A percentile compares a stretch with the other conserved stretches of the same genome.
These are phyloP conservation scores for Centrapalus pauciflorus DNA, from an alignment of 129 eudicot genomes.

Conservation along the genomic window DNA sequence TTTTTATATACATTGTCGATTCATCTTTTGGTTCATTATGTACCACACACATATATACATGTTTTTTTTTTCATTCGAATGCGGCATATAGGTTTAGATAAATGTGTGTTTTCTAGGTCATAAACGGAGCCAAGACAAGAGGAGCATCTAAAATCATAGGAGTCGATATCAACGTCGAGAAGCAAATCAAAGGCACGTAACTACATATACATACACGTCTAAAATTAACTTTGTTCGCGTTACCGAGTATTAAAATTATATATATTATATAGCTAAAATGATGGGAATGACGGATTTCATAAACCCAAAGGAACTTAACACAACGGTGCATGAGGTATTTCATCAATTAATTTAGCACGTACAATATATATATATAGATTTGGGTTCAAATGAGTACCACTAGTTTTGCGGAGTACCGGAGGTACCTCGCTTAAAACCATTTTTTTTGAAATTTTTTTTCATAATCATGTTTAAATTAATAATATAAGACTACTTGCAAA, in stretches of 20 bases:
- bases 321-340: slow-evolving; percentile 61
- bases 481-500: too few relatives aligned
- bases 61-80: not conserved
- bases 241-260: too few relatives aligned
- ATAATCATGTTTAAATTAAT: too few relatives aligned
- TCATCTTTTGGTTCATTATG: not conserved
- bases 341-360: too few relatives aligned
- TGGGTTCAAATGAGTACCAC: too few relatives aligned
- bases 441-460: too few relatives aligned
- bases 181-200: slow-evolving; percentile 27
- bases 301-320: slow-evolving; percentile 43
- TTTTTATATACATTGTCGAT: not conserved
- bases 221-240: too few relatives aligned
- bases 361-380: too few relatives aligned
- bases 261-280: slow-evolving; percentile 44
- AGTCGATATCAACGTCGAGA: slow-evolving; percentile 57
- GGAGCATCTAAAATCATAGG: slow-evolving; percentile 76
- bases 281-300: slow-evolving; percentile 63
- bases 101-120: slow-evolving; percentile 34
- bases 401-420: too few relatives aligned
- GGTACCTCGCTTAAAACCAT: too few relatives aligned
- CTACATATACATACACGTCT: not conserved
- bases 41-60: not conserved
- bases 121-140: slow-evolving; percentile 63
- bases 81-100: not conserved